Conservation (phyloP, 345 rosid genomes). For the Euphorbia tirucalli region DNA sequence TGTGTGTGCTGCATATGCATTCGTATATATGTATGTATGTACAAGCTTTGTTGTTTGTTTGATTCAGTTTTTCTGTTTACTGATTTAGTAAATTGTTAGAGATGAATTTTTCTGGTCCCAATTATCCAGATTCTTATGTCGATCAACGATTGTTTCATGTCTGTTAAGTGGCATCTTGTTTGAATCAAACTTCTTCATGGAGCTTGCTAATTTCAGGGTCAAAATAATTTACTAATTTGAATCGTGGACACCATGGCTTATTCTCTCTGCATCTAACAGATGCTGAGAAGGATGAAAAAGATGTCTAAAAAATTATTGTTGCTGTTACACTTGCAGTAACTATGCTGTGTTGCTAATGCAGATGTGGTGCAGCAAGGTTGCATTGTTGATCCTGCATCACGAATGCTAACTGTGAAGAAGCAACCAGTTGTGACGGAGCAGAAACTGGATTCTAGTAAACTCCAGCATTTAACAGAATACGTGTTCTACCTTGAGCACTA, state of each 20-base stretch:
- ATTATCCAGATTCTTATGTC: neutral
- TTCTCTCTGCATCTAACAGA: neutral
- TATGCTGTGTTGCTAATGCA: constrained; percentile 27
- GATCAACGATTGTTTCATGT: no score
- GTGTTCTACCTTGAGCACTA: constrained; percentile 79
- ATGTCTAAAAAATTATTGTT: neutral
- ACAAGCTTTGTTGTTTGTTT: neutral
- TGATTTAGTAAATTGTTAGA: neutral
- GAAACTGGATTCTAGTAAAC: constrained; percentile 66
- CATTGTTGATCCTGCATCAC: constrained; percentile 56
- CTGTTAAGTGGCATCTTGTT: no score
- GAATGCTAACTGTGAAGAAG: constrained; percentile 73
- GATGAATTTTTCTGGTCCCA: neutral
- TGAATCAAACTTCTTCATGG: no score
- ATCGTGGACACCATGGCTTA: neutral
- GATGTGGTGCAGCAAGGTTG: constrained; percentile 75
- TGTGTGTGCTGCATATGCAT: no score
- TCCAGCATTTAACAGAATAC: constrained; percentile 80
- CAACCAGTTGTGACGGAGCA: constrained; percentile 53
- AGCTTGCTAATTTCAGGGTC: no score
- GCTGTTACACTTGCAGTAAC: neutral
- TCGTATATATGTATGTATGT: no score
- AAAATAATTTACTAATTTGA: neutral
- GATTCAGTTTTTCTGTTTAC: neutral
- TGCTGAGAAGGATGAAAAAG: neutral